Evolutionary conservation across 768 basidiomycete species (phyloP), one percentile per base, ranked within the genome.

Genomic region (Termitomyces sp.): DNA sequence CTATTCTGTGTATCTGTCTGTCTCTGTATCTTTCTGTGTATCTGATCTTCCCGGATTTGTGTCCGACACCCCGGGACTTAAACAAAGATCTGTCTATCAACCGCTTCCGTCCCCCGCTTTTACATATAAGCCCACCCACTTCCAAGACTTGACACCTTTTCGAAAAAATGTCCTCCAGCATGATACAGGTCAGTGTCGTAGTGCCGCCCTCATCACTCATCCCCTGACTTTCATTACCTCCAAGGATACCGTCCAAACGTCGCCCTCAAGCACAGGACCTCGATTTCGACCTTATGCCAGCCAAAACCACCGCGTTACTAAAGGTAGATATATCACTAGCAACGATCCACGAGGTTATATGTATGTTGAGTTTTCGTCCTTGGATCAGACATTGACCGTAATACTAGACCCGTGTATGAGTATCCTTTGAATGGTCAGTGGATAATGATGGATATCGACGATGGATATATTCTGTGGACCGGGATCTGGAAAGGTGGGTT

Each of bases 401-500:
- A 18, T 38, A 9, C 32, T 20, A 83, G 92, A 55, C 90, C 91
- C 13, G 92, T 94, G 12, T 94, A 90, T 66, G 92, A 94, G 69
- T 94, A 93, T 65, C 90, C 90, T 1, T 77, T 94, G 56, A 91
- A 92, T 61, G 88, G 87, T 22, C 91, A 94, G 66, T 92, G 91
- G 89, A 90, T 94, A 66, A 94, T 94, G 92, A 92, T 94, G 83
- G 92, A 94, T 74, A 88, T 91, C 67, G 92, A 94, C 69, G 92
- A 93, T 68, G 92, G 92, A 3, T 94, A 92, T 69, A 87, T 94
- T 58, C 77, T 93, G 18, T 94, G 92, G 92, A 94, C 93, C 1
- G 90, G 91, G 10, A 94, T 94, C 54, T 94, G 92, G 92, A 94
- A 94, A 80, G 92, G 91, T 91, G 58, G 59, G 75, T 42, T n/a